Evolutionary conservation across 176 grass and related monocot genomes (phyloP), one percentile per base, ranked within the genome.

Genomic region (Triticum timopheevii): DNA sequence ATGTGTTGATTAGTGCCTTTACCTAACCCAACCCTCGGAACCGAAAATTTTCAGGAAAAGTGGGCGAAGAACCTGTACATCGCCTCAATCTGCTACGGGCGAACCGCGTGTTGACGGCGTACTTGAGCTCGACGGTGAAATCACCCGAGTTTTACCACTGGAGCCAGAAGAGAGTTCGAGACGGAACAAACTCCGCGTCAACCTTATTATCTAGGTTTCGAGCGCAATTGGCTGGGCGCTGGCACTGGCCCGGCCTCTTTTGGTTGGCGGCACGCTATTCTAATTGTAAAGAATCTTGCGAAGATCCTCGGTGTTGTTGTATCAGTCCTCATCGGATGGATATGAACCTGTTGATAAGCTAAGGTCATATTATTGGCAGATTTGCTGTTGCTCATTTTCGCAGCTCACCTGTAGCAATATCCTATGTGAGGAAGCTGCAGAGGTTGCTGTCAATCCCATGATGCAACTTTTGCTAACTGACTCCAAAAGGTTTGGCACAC

Each of bases 61-160:
- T 96, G 94, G 94, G 69, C 63, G 0, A 96, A 96, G 79, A 88
- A 92, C 73, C 73, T 96, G 28, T 96, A 96, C 36, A 88, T 96
- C 23, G 85, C 87, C 13, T 90, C 89, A 0, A 81, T 96, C 66
- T 92, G 94, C 94, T 96, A 90, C 3, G 94, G 89, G 1, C 87
- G 91, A 47, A 93, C 94, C 38, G 91, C 93, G 35, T 90, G 89
- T 69, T 96, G 88, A 93, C 30, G 6, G 22, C 25, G 7, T 64
- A 77, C 38, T 16, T 4, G 30, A 86, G 79, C 71, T 77, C 61
- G 67, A 67, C 31, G 38, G 42, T 34, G 65, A 69, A 77, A 61
- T 28, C 24, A 34, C 35, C 28, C 3, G 68, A 83, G 69, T 31
- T 73, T 19, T 24, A 40, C 11, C 61, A 70, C n/a, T 79, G 65